Conservation (phyloP, 73 alveolate species). For the Tetrahymena malaccensis region DNA sequence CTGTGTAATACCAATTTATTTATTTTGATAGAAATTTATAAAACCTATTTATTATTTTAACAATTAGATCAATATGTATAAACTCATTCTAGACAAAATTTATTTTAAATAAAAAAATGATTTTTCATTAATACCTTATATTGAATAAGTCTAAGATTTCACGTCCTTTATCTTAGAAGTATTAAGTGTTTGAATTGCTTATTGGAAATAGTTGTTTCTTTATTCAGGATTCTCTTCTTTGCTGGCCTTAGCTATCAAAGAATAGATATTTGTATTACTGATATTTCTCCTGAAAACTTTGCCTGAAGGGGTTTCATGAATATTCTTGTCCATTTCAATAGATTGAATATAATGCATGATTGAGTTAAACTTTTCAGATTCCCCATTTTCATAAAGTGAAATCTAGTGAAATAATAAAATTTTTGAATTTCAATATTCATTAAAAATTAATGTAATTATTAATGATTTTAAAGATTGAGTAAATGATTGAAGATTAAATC, state of each 20-base stretch:
- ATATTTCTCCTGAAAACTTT: not conserved
- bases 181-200: not conserved
- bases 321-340: not conserved
- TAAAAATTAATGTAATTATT: no score
- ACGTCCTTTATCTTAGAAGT: not conserved
- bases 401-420: not conserved
- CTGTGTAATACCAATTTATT: not conserved
- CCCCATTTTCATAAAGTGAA: not conserved
- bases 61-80: not conserved
- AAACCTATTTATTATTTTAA: not conserved
- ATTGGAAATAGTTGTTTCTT: not conserved
- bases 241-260: not conserved
- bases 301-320: not conserved
- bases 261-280: not conserved
- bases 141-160: not conserved
- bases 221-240: not conserved
- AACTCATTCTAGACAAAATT: not conserved
- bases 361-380: not conserved
- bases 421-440: no score
- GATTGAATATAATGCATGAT: not conserved
- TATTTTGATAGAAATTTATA: not conserved
- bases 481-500: not conserved
- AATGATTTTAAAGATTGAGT: not conserved
- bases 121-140: not conserved
- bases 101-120: not conserved